A percentile compares a stretch with the other conserved stretches of the same genome.
Evolutionary conservation across 306 rosid genomes (phyloP).

Genomic region (Prunus salicina): DNA sequence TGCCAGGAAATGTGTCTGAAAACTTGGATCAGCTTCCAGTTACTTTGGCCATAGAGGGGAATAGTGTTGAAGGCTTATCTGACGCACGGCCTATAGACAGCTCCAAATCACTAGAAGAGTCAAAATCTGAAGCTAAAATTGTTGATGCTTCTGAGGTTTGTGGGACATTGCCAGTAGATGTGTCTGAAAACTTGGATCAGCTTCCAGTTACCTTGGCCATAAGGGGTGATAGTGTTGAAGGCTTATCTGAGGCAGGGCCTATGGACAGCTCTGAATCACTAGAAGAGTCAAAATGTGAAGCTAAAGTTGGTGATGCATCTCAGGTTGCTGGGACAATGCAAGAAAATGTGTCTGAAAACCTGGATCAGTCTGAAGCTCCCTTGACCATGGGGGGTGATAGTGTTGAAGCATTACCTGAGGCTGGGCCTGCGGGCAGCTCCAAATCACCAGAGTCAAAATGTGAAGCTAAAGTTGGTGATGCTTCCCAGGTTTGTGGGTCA

Average conservation of each 20-base stretch:
- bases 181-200: background rate
- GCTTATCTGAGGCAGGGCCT: background rate
- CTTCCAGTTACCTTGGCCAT: slow-evolving; percentile 9
- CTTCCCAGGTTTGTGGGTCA: slow-evolving; percentile 10
- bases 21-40: slow-evolving; percentile 16
- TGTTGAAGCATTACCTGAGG: background rate
- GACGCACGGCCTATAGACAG: background rate
- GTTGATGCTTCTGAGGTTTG: slow-evolving; percentile 13
- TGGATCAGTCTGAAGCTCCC: background rate
- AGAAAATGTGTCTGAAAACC: background rate
- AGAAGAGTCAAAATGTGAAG: background rate
- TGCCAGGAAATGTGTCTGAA: slow-evolving; percentile 4
- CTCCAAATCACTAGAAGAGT: background rate
- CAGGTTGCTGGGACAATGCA: background rate
- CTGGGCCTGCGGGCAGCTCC: background rate
- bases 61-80: background rate
- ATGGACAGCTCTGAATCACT: background rate
- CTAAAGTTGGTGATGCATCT: background rate
- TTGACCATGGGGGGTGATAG: background rate
- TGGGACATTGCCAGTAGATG: background rate
- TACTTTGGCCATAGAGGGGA: background rate
- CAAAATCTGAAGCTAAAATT: slow-evolving; percentile 19
- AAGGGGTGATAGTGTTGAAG: background rate
- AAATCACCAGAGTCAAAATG: slow-evolving; percentile 5
- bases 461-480: slow-evolving; percentile 19